Evolutionary conservation across 345 rosid genomes (phyloP), one percentile per base, ranked within the genome.

Genomic region (Syzygium aromaticum): DNA sequence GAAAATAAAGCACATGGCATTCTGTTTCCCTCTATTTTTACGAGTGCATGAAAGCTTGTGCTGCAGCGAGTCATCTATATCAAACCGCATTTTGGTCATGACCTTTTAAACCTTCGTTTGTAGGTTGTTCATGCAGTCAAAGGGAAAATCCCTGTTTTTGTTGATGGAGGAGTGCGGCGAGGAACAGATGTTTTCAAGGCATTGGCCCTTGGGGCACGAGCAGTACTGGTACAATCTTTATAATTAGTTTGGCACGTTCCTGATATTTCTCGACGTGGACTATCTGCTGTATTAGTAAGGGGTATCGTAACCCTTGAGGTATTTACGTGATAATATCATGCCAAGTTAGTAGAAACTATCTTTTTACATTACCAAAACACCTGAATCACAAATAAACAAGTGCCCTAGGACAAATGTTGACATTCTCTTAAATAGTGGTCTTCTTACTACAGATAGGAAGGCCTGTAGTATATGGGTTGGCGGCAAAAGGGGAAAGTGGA

Each of bases 141-240:
- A 90, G 96, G 99, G 80, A 95, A 90, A 87, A 86, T 96, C 88
- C 98, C 98, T 0, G 97, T 97, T 61, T 92, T 96, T 33, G 52
- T 96, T 52, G 98, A 97, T 90, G 99, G 98, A 87, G 99, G 98
- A 88, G 91, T 96, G 52, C 88, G 97, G 89, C 90, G 96, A 77
- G 99, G 98, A 86, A 96, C 98, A 0, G 97, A 97, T 87, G 91
- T 97, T 89, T 95, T 97, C 93, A 96, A 96, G 91, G 98, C 99
- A 1, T 89, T 97, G 86, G 96, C 98, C 23, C 97, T 96, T 4
- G 98, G 98, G n/a, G 99, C 98, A 30, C 91, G 94, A 92, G 97
- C 98, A 88, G 95, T 97, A 84, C 97, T 97, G 84, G 99, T 95
- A 92, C 91, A 93, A 86, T 87, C 87, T 21, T 27, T 17, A 43